phyloP scores from a whole-genome alignment of 345 rosid genomes.

The Eucalyptus lansdowneana region DNA sequence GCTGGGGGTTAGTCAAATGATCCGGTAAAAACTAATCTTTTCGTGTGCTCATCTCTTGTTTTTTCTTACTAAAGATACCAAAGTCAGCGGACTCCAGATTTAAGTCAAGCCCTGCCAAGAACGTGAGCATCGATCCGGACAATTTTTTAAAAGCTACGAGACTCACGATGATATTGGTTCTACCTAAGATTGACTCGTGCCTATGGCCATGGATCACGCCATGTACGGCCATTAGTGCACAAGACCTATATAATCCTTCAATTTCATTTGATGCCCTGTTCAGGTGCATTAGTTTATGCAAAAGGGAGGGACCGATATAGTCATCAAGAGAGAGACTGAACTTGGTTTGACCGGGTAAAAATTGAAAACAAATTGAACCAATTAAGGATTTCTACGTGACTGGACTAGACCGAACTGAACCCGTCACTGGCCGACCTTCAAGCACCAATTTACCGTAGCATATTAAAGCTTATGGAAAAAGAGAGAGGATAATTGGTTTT shows the following conservation, averaged over 20 bases:
- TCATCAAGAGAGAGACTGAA: background rate
- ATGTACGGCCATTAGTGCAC: background rate
- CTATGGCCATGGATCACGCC: background rate
- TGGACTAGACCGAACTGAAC: background rate
- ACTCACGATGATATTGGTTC: background rate
- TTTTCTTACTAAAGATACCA: background rate
- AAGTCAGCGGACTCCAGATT: background rate
- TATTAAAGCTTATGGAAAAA: background rate
- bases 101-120: background rate
- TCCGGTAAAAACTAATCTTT: background rate
- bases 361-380: background rate
- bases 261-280: background rate
- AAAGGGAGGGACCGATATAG: background rate
- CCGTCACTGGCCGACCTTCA: background rate
- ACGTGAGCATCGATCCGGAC: background rate
- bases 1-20: background rate
- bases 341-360: background rate
- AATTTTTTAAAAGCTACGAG: background rate
- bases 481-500: background rate
- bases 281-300: background rate
- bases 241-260: background rate
- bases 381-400: background rate
- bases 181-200: background rate
- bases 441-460: background rate
- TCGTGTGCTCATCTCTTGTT: background rate